phyloP scores from a whole-genome alignment of 139 green algal genomes.

The Yamagishiella unicocca region DNA sequence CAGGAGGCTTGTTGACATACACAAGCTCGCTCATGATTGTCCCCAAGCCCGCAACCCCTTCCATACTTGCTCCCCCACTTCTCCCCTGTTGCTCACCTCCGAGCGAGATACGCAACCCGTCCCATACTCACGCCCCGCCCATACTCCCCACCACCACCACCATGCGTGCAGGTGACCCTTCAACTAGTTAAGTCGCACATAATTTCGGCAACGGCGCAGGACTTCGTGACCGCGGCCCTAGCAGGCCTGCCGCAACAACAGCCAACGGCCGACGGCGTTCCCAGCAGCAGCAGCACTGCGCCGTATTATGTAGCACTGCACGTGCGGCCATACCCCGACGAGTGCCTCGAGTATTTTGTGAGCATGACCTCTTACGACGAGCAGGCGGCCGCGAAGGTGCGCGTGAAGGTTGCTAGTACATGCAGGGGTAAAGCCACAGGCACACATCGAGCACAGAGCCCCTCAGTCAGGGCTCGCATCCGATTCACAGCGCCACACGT shows the following conservation, averaged over 20 bases:
- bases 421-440: no score
- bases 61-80: not conserved
- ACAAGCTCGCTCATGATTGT: not conserved
- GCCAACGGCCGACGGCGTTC: not conserved
- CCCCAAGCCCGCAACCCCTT: not conserved
- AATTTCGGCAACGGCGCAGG: not conserved
- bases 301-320: conserved; percentile 33
- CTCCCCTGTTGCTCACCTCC: not conserved
- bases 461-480: no score
- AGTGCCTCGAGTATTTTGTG: conserved; percentile 25
- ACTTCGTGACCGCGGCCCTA: not conserved
- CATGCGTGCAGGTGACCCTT: conserved; percentile 25
- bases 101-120: not conserved
- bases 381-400: not conserved
- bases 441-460: no score
- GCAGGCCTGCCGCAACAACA: not conserved
- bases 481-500: no score
- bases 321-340: conserved; percentile 32
- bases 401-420: no score
- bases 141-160: no score
- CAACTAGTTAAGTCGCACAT: not conserved
- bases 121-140: no score
- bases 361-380: not conserved
- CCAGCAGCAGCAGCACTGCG: not conserved
- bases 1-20: not conserved